These are phyloP conservation scores for Talinum fruticosum DNA, from an alignment of 148 eudicot genomes.

Conservation along the genomic window DNA sequence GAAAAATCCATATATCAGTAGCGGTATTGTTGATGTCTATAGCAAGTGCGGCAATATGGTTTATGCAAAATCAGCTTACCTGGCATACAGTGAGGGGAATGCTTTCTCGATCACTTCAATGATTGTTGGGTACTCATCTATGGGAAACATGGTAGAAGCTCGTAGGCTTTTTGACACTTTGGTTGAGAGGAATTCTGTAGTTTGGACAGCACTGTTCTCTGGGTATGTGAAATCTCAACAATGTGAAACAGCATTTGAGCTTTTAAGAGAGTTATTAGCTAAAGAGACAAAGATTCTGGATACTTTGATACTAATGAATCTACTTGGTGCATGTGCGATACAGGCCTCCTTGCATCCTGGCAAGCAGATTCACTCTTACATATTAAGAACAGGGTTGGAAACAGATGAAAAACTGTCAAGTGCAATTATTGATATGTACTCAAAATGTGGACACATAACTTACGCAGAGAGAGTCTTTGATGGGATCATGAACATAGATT, in stretches of 20 bases:
- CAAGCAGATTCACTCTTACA: constrained; percentile 68
- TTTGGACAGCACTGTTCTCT: constrained; percentile 75
- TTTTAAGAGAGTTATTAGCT: constrained; percentile 41
- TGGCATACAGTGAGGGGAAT: constrained; percentile 37
- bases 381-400: constrained; percentile 40
- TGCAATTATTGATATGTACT: constrained; percentile 76
- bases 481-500: constrained; percentile 34
- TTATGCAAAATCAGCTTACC: constrained; percentile 55
- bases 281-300: constrained; percentile 40
- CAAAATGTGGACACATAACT: constrained; percentile 73
- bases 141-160: constrained; percentile 70
- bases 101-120: constrained; percentile 57
- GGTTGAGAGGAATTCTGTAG: constrained; percentile 54
- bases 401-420: constrained; percentile 52
- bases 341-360: constrained; percentile 65
- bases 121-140: constrained; percentile 74
- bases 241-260: constrained; percentile 55
- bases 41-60: constrained; percentile 70
- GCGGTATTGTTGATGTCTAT: constrained; percentile 77
- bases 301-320: constrained; percentile 44
- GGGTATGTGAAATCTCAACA: constrained; percentile 68
- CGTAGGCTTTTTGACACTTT: constrained; percentile 62
- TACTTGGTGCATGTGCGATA: constrained; percentile 65
- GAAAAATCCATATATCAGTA: constrained; percentile 53
- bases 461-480: constrained; percentile 55